Base-by-base conservation (phyloP, 495 filamentous ascomycete genomes). In the Aspergillus sclerotioniger region DNA sequence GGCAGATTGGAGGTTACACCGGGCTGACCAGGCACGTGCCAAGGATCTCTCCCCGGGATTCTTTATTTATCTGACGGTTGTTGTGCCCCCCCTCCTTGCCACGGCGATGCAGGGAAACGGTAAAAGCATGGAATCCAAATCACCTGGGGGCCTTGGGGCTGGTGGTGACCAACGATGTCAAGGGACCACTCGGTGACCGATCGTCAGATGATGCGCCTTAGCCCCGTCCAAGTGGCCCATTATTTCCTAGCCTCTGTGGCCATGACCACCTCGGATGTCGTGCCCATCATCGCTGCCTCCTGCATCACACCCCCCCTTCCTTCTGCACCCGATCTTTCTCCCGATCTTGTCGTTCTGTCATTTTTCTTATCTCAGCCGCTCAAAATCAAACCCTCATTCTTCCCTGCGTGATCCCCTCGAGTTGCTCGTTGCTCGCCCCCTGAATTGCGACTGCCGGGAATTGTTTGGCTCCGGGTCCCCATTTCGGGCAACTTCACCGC, bases 141-240 rank as follows among this genome's bases (percentile, higher is more conserved):
- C 13, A 12, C 37, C n/a, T 4, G 10, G 12, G 37, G 13, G 12
- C 8, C 12, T n/a, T n/a, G 37, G 37, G 37, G 10, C 2, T 13
- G 8, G 37, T 12, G 37, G 37, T 41, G 37, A 41, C 37, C 37
- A n/a, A n/a, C 37, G 10, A 41, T 2, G 13, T 35, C 33, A 35
- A 41, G 37, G 37, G 37, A 9, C 37, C 37, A 41, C 7, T 41
- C 7, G 12, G 37, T 41, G 37, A 15, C 37, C 37, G 37, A 41
- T 41, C 37, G 37, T 41, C 37, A 41, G 37, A 41, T 41, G 37
- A 41, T 41, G 37, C 37, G 37, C 37, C 37, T 41, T 41, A 41
- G 37, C 37, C 37, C 37, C 37, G 37, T 41, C 9, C 15, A 8
- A 13, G 35, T 41, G 37, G 37, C 9, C 37, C 37, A 10, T 37